Evolutionary conservation across 306 rosid genomes (phyloP).

Genomic region (Chamaecrista fasciculata): DNA sequence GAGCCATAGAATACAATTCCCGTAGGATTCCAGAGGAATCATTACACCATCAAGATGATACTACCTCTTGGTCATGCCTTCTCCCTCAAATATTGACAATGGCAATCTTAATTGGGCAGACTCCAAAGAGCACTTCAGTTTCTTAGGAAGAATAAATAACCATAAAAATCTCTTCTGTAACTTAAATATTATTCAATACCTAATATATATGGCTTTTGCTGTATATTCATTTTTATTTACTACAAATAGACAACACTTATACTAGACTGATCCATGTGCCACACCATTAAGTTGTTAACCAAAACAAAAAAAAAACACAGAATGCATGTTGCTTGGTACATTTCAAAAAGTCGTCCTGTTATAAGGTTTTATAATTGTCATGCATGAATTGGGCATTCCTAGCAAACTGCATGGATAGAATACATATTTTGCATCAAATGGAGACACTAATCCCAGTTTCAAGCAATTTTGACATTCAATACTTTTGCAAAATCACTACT

Average conservation of each 20-base stretch:
- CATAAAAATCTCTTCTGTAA: not conserved
- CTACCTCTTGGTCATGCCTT: not conserved
- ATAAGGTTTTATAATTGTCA: not conserved
- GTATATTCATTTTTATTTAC: not conserved
- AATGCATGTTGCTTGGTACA: not conserved
- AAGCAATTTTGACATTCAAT: not conserved
- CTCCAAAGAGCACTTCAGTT: not conserved
- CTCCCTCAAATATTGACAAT: conserved; percentile 11
- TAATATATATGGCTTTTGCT: conserved; percentile 13
- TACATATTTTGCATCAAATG: conserved; percentile 6
- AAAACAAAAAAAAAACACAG: not conserved
- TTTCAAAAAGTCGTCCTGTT: not conserved
- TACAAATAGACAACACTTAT: conserved; percentile 14
- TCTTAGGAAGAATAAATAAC: not conserved
- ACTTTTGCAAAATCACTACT: not conserved
- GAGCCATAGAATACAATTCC: not conserved
- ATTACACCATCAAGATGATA: not conserved
- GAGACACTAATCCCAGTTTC: not conserved
- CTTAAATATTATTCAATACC: not conserved
- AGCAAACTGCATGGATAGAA: conserved; percentile 8
- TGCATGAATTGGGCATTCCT: not conserved
- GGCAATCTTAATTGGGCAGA: conserved; percentile 12
- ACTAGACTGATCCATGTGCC: conserved; percentile 1
- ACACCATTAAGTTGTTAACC: not conserved
- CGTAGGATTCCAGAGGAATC: conserved; percentile 11